Evolutionary conservation across 805 yeast species (phyloP), one percentile per base, ranked within the genome.

Genomic region (Lachancea cidri): DNA sequence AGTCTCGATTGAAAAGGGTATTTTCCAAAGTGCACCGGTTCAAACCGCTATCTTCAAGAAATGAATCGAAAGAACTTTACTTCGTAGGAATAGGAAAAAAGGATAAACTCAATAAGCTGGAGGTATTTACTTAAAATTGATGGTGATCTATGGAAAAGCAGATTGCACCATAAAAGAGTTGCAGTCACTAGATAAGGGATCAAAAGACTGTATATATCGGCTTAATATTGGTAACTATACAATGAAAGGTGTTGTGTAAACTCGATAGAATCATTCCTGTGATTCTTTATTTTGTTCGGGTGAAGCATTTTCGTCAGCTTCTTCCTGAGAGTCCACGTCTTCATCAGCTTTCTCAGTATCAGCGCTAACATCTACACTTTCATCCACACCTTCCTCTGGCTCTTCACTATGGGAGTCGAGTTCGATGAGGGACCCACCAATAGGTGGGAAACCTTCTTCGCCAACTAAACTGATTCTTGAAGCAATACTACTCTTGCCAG

Each of bases 31-130:
- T 88, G 0, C 60, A 65, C 38, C 68, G 86, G 41, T 79, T 74
- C 53, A 93, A 93, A 58, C 98, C 98, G 0, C 70, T 67, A 7
- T 87, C 97, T 0, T 80, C 89, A 20, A 70, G 97, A 38, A 63
- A 68, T 14, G 94, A 83, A 52, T 86, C 94, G 47, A 76, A 79
- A 44, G 98, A 93, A 60, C 74, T 81, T 55, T 93, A 87, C 59
- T 79, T 91, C 49, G 74, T 93, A 2, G 86, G 86, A 7, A 53
- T 74, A n/a, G 67, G 70, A 13, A 76, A 77, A 53, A 70, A 61
- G 40, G 56, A 58, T 17, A 45, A 55, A 15, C 49, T 66, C 3
- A 75, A 74, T 49, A 75, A 76, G 48, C 16, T 67, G 16, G 57
- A 59, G 8, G 77, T 77, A 0, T 76, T 76, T 47, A 56, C 54